These are phyloP conservation scores for Apodospora peruviana DNA, from an alignment of 495 filamentous ascomycete genomes.

Conservation along the genomic window DNA sequence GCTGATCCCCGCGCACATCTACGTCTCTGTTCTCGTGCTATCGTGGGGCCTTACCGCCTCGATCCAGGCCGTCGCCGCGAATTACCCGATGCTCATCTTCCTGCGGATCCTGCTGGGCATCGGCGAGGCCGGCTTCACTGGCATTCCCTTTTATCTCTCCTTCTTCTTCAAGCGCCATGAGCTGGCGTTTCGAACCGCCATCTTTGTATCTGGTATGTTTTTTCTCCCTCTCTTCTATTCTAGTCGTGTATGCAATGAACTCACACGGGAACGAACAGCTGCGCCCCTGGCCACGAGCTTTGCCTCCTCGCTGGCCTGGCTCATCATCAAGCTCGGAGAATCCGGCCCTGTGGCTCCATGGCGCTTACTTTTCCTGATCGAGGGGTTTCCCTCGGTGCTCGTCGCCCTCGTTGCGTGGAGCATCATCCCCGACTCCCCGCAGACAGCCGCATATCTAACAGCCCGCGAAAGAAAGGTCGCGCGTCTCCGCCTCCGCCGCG, in stretches of 20 bases:
- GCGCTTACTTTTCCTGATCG: constrained; percentile 81
- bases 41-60: constrained; percentile 67
- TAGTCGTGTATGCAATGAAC: not conserved
- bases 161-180: constrained; percentile 85
- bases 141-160: constrained; percentile 73
- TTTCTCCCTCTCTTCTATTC: constrained; percentile 35
- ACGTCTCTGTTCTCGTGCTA: constrained; percentile 57
- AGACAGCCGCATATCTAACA: constrained; percentile 63
- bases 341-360: constrained; percentile 65
- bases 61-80: constrained; percentile 62
- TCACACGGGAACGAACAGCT: constrained; percentile 34
- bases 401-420: constrained; percentile 65
- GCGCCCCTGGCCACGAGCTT: constrained; percentile 81
- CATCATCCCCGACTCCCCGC: constrained; percentile 67
- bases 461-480: constrained; percentile 71
- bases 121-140: constrained; percentile 69
- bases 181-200: constrained; percentile 70
- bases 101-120: constrained; percentile 65
- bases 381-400: constrained; percentile 71
- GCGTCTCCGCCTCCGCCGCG: constrained; percentile 48
- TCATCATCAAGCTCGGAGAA: constrained; percentile 61
- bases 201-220: constrained; percentile 66
- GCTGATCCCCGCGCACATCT: constrained; percentile 57
- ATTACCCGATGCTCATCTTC: constrained; percentile 65
- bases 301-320: constrained; percentile 75